Base-by-base conservation (phyloP, 2,329 filamentous ascomycete species). In the Albophoma yamanashiensis region DNA sequence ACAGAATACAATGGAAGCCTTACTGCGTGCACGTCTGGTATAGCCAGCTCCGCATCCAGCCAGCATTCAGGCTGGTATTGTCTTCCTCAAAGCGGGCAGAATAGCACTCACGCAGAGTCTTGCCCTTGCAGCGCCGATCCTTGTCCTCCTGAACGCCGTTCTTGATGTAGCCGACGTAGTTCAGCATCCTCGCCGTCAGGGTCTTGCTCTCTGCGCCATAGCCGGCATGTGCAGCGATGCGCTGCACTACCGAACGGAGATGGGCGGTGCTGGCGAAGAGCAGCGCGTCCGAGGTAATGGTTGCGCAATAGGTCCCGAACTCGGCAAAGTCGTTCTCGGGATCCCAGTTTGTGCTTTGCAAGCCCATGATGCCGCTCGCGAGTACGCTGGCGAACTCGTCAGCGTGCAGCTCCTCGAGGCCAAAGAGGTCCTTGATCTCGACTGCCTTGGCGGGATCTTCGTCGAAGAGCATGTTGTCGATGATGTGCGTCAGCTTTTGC, bases 1-100 rank as follows among this genome's bases (percentile, higher is more conserved):
- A 14, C 8, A 11, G 25, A 14, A 14, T 3, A 27, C 40, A 43
- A 25, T 4, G 38, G 7, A 2, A 8, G 8, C 70, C 76, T 69
- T 69, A 81, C 74, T 84, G 76, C 7, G 79, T 82, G 72, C 81
- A 84, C 45, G 78, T 79, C 62, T 84, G 82, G 65, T 80, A 84
- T 0, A 72, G 65, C 81, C 81, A 84, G 31, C 76, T 70, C 0
- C 80, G 73, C 67, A 60, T 43, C 58, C 57, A 60, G 5, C 64
- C 60, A 7, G 67, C 65, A 1, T 66, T 14, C 1, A 73, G 59
- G 3, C 61, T 62, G 0, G 62, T 68, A 20, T 64, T 62, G 22
- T 70, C 61, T 22, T 66, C 58, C 2, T 56, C 40, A 1, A 66
- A 64, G 0, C 67, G 68, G n/a, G 62, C 60, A 0, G 71, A 72